A percentile compares a stretch with the other conserved stretches of the same genome.
Conservation (phyloP, 495 filamentous ascomycete genomes). For the Hypomontagnella monticulosa region DNA sequence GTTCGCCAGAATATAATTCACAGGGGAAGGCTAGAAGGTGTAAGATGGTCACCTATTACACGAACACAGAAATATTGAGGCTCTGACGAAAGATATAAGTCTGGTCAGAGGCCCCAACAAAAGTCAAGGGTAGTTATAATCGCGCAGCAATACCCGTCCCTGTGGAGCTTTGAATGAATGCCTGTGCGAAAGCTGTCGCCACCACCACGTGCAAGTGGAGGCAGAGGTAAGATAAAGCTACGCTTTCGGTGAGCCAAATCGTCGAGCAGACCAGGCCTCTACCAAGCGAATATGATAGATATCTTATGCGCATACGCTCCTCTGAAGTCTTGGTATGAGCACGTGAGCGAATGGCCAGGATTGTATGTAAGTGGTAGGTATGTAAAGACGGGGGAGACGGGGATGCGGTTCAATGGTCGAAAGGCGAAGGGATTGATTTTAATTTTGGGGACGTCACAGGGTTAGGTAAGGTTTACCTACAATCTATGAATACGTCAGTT, state of each 20-base stretch:
- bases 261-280: neutral
- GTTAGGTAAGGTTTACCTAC: no score
- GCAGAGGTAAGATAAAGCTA: neutral
- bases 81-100: neutral
- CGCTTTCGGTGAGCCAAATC: neutral
- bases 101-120: neutral
- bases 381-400: slow-evolving; percentile 19
- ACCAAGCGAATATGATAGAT: neutral
- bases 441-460: slow-evolving; percentile 5
- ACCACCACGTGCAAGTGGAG: neutral
- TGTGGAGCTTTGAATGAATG: slow-evolving; percentile 1
- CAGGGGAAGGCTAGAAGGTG: neutral
- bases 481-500: no score
- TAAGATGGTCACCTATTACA: slow-evolving; percentile 6
- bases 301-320: neutral
- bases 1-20: neutral
- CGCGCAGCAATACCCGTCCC: slow-evolving; percentile 3
- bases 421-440: slow-evolving; percentile 10
- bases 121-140: slow-evolving; percentile 6
- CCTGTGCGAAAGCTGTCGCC: neutral
- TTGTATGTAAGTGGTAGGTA: neutral
- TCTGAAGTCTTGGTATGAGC: neutral
- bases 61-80: neutral
- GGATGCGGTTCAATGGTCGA: slow-evolving; percentile 2
- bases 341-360: slow-evolving; percentile 7